phyloP scores from a whole-genome alignment of 768 basidiomycete genomes.

The Termitomyces sp. region DNA sequence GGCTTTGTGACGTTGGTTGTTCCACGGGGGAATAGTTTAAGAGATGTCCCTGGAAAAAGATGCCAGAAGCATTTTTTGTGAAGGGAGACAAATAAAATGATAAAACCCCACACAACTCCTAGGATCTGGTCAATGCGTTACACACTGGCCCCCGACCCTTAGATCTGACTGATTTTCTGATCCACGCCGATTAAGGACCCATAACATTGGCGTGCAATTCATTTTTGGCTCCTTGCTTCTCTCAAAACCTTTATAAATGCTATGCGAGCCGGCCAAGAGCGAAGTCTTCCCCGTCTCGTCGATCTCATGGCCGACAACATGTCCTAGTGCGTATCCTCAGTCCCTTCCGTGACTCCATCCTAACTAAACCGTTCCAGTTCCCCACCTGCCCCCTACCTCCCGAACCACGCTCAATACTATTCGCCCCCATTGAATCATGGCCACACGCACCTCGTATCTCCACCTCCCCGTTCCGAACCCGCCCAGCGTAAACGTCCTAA shows the following conservation, averaged over 20 bases:
- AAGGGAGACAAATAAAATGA: slow-evolving; percentile 33
- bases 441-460: slow-evolving; percentile 42
- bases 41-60: slow-evolving; percentile 34
- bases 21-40: slow-evolving; percentile 23
- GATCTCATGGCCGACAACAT: slow-evolving; percentile 45
- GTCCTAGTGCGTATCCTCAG: slow-evolving; percentile 41
- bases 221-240: slow-evolving; percentile 33
- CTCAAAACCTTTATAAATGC: slow-evolving; percentile 46
- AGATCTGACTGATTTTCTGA: slow-evolving; percentile 63
- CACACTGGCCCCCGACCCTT: slow-evolving; percentile 56
- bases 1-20: slow-evolving; percentile 10
- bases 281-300: slow-evolving; percentile 32
- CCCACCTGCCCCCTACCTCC: slow-evolving; percentile 32
- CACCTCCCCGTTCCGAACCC: slow-evolving; percentile 43
- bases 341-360: slow-evolving; percentile 12
- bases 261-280: slow-evolving; percentile 35
- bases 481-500: slow-evolving; percentile 77
- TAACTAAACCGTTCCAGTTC: slow-evolving; percentile 25
- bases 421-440: slow-evolving; percentile 32
- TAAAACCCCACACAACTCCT: slow-evolving; percentile 40
- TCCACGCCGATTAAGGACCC: slow-evolving; percentile 43
- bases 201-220: slow-evolving; percentile 34
- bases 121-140: slow-evolving; percentile 32
- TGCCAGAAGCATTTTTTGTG: slow-evolving; percentile 22
- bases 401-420: slow-evolving; percentile 34